Conservation (phyloP, 2,329 filamentous ascomycete genomes). For the Colletotrichum abscissum region DNA sequence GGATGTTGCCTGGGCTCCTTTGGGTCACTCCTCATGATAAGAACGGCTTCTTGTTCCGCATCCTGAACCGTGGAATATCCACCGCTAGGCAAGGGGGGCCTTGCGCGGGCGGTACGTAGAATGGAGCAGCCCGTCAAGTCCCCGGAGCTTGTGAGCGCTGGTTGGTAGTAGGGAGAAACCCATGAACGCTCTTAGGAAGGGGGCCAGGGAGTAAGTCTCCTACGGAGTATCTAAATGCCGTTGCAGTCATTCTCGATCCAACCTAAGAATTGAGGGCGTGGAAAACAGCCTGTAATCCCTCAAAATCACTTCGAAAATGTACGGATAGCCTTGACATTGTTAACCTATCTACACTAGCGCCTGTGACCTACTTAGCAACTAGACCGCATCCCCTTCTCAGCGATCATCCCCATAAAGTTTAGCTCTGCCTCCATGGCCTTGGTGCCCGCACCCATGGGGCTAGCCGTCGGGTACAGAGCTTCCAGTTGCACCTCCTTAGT, state of each 20-base stretch:
- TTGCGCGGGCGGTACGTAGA: neutral
- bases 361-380: neutral
- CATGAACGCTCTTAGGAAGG: too few relatives aligned
- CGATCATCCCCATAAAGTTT: constrained; percentile 9
- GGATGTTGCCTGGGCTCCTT: neutral
- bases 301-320: too few relatives aligned
- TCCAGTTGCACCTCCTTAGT: constrained; percentile 32
- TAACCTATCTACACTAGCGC: too few relatives aligned
- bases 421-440: constrained; percentile 9
- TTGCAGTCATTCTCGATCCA: too few relatives aligned
- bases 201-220: too few relatives aligned
- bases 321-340: too few relatives aligned
- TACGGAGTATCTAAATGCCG: neutral
- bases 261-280: too few relatives aligned
- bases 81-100: neutral
- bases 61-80: neutral
- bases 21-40: neutral
- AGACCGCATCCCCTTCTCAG: constrained; percentile 3
- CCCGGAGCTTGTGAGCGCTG: too few relatives aligned
- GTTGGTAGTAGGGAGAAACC: too few relatives aligned
- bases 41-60: neutral
- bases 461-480: neutral
- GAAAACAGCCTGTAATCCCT: too few relatives aligned
- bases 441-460: constrained; percentile 6
- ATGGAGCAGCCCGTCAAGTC: too few relatives aligned